Conservation (phyloP, 2,329 filamentous ascomycete genomes). For the Scedosporium dehoogii region DNA sequence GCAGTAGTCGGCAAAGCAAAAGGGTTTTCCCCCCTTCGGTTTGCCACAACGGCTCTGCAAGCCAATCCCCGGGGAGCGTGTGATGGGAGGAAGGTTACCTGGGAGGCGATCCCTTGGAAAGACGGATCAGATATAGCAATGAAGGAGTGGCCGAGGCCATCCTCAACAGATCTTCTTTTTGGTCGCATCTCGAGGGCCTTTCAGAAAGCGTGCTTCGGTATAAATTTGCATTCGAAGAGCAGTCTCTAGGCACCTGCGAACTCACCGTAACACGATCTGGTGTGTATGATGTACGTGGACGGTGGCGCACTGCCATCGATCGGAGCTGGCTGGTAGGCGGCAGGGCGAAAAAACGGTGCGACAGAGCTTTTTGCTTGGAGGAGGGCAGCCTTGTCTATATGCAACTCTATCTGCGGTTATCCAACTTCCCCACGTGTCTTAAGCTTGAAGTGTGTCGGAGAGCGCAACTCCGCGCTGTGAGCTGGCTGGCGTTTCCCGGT, state of each 20-base stretch:
- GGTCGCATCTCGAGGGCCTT: too few species aligned
- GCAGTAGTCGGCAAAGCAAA: background rate
- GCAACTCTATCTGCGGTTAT: background rate
- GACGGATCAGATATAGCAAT: too few species aligned
- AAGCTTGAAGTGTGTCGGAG: background rate
- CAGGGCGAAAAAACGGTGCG: background rate
- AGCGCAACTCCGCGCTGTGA: background rate
- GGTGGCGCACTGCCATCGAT: background rate
- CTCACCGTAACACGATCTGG: conserved; percentile 3
- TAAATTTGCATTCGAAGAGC: background rate
- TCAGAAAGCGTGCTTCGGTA: background rate
- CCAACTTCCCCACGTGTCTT: background rate
- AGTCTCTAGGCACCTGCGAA: conserved; percentile 2
- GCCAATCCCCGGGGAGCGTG: background rate
- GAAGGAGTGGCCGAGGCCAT: background rate
- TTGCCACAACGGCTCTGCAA: background rate
- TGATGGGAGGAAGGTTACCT: background rate
- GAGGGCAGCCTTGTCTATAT: background rate
- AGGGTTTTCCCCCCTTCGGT: background rate
- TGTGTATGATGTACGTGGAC: background rate
- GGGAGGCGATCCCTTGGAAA: background rate
- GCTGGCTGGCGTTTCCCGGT: background rate
- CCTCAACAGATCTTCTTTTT: too few species aligned
- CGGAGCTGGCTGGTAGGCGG: background rate
- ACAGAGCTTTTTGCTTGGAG: background rate